Base-by-base conservation (phyloP, 371 early-diverging fungal species). In the Lichtheimia corymbifera region DNA sequence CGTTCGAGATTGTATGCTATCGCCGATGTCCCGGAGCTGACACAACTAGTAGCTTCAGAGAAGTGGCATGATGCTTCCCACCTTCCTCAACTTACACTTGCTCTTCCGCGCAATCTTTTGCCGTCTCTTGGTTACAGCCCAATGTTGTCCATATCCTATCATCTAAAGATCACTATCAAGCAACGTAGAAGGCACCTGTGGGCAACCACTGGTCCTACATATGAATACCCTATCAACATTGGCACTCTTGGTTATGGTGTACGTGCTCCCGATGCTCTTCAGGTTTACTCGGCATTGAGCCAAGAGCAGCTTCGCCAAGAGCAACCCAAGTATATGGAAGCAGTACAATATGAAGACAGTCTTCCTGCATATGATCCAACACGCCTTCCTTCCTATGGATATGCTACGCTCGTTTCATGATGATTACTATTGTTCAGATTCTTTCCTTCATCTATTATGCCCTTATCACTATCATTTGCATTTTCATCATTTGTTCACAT, bases 231-330 rank as follows among this genome's bases (percentile, higher is more conserved):
- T 2, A 65, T 75, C 40, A 55, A 43, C 2, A 56, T 75, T 30
- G 76, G 76, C 17, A 75, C 76, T 1, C 61, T 75, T 12, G 71
- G 68, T 0, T 70, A 67, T 41, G 73, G 76, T 17, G 64, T 70
- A 20, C 64, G 61, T n/a, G 45, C 67, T 18, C 62, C 74, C 14
- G 63, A 72, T 28, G 72, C 67, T 14, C 59, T 77, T 5, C 50
- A 66, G 12, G 11, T 61, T 0, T 77, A 77, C 42, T 65, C 68
- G 3, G 18, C 49, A 17, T 4, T 50, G 5, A 18, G 14, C 7
- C 7, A 15, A 25, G 28, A 58, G 12, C 50, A 47, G 11, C 17
- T n/a, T 4, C 22, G 24, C 15, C 42, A 43, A 55, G 18, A 17
- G 17, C n/a, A 42, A 17, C 76, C 73, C 5, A 43, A 65, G 20